Percentiles rank a stretch among this genome's conserved stretches.
Evolutionary conservation across 192 early-diverging fungal species (phyloP).

Genomic region (Endogone sp.): DNA sequence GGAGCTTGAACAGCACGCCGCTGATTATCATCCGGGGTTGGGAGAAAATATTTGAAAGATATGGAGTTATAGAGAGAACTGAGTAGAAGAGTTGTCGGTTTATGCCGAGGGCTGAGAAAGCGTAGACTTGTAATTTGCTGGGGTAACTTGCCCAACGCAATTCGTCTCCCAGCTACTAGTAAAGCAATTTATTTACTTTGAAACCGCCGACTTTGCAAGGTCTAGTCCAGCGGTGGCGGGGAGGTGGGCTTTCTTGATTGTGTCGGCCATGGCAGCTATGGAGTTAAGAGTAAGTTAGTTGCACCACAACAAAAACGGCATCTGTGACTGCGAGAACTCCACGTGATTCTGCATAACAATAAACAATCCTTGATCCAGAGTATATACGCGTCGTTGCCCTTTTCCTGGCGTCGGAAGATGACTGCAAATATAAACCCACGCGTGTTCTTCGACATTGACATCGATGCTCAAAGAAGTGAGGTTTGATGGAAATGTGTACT

Average conservation of each 20-base stretch:
- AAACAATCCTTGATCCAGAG: neutral
- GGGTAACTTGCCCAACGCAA: no score
- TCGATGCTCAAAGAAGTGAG: conserved; percentile 48
- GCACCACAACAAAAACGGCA: no score
- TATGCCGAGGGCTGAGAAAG: neutral
- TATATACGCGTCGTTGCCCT: neutral
- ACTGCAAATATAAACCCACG: conserved; percentile 44
- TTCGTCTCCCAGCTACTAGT: no score
- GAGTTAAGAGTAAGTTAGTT: no score
- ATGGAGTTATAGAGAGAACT: no score
- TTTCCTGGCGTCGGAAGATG: neutral
- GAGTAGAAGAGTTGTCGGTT: no score
- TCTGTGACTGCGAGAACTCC: neutral
- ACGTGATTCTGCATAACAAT: neutral
- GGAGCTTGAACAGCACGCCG: conserved; percentile 27
- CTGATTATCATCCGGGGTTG: no score
- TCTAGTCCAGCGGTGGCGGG: neutral
- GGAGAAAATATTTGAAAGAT: no score
- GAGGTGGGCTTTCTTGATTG: neutral
- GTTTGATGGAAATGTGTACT: conserved; percentile 3
- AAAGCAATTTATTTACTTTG: no score
- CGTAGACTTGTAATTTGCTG: neutral
- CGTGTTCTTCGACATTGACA: conserved; percentile 59
- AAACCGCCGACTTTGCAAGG: neutral
- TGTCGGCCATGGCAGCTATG: neutral